phyloP scores from a whole-genome alignment of 768 basidiomycete species.

The Crassisporium funariophilum region DNA sequence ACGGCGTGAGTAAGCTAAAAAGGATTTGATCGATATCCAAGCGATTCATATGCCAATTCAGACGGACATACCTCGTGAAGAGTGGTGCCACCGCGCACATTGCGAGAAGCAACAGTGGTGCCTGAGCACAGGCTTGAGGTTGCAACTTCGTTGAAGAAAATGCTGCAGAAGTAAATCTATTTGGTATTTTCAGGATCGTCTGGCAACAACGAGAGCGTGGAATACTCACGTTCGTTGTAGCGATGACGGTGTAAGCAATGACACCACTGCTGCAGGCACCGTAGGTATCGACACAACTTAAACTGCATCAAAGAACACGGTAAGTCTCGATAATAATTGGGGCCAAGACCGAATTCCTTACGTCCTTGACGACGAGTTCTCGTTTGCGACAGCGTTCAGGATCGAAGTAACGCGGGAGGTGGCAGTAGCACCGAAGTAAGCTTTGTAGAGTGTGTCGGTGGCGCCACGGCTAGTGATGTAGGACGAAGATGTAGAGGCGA shows the following conservation, averaged over 20 bases:
- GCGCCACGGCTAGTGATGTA: constrained; percentile 41
- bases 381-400: constrained; percentile 41
- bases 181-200: too few species aligned
- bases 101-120: constrained; percentile 45
- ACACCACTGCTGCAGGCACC: constrained; percentile 39
- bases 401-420: constrained; percentile 36
- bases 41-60: not conserved
- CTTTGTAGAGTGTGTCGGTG: constrained; percentile 36
- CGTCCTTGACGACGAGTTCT: constrained; percentile 42
- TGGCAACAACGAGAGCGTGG: too few species aligned
- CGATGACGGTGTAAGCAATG: constrained; percentile 46
- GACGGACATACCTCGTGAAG: constrained; percentile 41
- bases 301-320: constrained; percentile 26
- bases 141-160: constrained; percentile 50
- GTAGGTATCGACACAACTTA: constrained; percentile 44
- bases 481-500: constrained; percentile 33
- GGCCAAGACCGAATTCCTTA: constrained; percentile 15
- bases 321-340: not conserved
- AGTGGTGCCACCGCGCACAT: constrained; percentile 48
- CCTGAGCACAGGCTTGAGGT: constrained; percentile 41
- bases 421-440: constrained; percentile 42
- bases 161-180: constrained; percentile 49
- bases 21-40: not conserved
- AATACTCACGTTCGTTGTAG: constrained; percentile 43
- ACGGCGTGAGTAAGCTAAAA: constrained; percentile 43